Evolutionary conservation across 2,329 filamentous ascomycete species (phyloP).

Genomic region (Blumeria hordei): DNA sequence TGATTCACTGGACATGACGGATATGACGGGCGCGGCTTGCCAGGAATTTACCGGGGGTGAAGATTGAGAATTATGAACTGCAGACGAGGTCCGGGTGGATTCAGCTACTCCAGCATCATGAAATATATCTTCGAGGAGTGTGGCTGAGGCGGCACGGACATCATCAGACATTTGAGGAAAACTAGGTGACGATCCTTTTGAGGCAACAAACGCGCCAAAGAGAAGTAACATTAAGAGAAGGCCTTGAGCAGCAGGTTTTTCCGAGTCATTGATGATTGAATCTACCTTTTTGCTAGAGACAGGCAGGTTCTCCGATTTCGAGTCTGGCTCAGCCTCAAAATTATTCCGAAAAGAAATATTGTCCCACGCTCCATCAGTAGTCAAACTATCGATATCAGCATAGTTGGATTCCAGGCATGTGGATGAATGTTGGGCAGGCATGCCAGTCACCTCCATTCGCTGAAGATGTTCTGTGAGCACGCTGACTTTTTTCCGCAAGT

Average conservation of each 20-base stretch:
- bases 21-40: conserved; percentile 18
- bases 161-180: conserved; percentile 62
- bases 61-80: conserved; percentile 13
- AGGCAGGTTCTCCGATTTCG: conserved; percentile 31
- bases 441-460: conserved; percentile 38
- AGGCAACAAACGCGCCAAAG: conserved; percentile 86
- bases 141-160: conserved; percentile 52
- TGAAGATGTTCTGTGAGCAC: conserved; percentile 52
- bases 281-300: conserved; percentile 30
- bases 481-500: conserved; percentile 78
- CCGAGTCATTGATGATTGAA: conserved; percentile 22
- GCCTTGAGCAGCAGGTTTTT: conserved; percentile 49
- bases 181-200: conserved; percentile 49
- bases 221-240: conserved; percentile 89
- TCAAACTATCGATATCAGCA: conserved; percentile 60
- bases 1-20: conserved; percentile 21
- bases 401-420: conserved; percentile 43
- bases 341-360: conserved; percentile 49
- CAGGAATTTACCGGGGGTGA: conserved; percentile 30
- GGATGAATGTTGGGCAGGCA: conserved; percentile 23
- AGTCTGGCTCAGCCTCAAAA: conserved; percentile 34
- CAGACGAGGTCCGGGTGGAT: conserved; percentile 16
- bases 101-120: conserved; percentile 45
- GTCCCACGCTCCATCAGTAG: conserved; percentile 65
- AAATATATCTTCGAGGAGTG: conserved; percentile 57